phyloP scores from a whole-genome alignment of 2,329 filamentous ascomycete species.

The Teratosphaeriaceae sp. region DNA sequence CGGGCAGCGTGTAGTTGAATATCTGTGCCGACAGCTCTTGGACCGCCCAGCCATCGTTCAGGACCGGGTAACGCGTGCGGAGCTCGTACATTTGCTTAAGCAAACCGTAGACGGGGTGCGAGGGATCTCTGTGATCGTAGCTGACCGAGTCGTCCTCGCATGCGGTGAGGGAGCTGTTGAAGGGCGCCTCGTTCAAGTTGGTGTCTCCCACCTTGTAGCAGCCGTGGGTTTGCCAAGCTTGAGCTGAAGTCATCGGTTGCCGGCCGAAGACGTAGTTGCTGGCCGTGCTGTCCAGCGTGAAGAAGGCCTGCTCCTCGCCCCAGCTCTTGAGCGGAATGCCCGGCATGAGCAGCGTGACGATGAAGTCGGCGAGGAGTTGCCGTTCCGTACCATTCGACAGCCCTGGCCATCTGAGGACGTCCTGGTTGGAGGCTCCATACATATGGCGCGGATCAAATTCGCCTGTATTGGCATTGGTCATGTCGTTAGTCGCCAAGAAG shows the following conservation, averaged over 20 bases:
- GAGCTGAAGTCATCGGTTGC: constrained; percentile 54
- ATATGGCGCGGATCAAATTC: constrained; percentile 58
- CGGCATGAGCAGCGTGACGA: constrained; percentile 54
- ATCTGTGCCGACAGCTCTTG: constrained; percentile 53
- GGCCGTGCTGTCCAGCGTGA: constrained; percentile 57
- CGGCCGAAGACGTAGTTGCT: constrained; percentile 60
- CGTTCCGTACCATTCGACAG: constrained; percentile 51
- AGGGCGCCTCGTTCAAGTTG: constrained; percentile 53
- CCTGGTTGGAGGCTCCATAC: constrained; percentile 59
- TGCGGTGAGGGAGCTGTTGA: constrained; percentile 47
- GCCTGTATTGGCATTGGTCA: constrained; percentile 55
- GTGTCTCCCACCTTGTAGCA: constrained; percentile 53
- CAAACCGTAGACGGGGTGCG: constrained; percentile 54
- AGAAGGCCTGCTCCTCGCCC: constrained; percentile 62
- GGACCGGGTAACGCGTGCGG: constrained; percentile 48
- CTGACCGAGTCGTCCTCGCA: constrained; percentile 53
- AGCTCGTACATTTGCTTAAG: constrained; percentile 58
- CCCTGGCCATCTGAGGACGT: constrained; percentile 59
- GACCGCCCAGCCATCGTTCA: constrained; percentile 55
- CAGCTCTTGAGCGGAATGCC: constrained; percentile 56
- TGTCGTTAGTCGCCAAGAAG: constrained; percentile 53
- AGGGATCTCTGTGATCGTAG: constrained; percentile 57
- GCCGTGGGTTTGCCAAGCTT: constrained; percentile 59
- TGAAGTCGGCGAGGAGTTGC: constrained; percentile 51
- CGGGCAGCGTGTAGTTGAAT: constrained; percentile 43